Base-by-base conservation (phyloP, 441 rosid species). In the Adansonia rubrostipa region DNA sequence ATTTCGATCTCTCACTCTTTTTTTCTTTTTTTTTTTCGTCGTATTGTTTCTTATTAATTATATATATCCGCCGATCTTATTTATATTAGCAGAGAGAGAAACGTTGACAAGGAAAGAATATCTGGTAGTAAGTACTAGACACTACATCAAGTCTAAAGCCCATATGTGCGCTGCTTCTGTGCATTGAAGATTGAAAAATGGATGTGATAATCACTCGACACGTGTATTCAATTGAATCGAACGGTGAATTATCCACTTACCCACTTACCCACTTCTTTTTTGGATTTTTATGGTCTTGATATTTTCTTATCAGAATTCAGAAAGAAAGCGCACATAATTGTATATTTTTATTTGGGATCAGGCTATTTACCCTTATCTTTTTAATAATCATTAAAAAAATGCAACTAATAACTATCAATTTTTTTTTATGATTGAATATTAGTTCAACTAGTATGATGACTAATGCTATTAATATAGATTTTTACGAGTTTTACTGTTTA, bases 11-110 rank as follows among this genome's bases (percentile, higher is more conserved):
- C 64, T 19, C 9, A 0, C n/a, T 2, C 63, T 2, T 6, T 5
- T 13, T 54, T 36, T 71, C 6, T 11, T 48, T 14, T 1, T 22
- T 24, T 24, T 36, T 3, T 3, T 3, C 5, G 40, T 36, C 40
- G 40, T 36, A 36, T 36, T 36, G 40, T 36, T 36, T 5, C 42
- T 36, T 36, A 36, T 8, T 14, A 1, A 6, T 3, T 70, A 2
- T 51, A 1, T 10, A 73, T 19, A 57, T 73, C 53, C 28, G 65
- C 76, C 64, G 19, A 73, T 56, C 65, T 17, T 28, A 71, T 53
- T 53, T 71, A 71, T n/a, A 61, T 1, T 5, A 4, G 40, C 11
- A 28, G 20, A 9, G 14, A 13, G 7, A 13, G 36, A 8, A 2
- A 33, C 3, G 28, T 5, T 54, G 54, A 36, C 53, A 20, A 62